Evolutionary conservation across 805 yeast genomes (phyloP).

Genomic region (Teunomyces lycoperdinae): DNA sequence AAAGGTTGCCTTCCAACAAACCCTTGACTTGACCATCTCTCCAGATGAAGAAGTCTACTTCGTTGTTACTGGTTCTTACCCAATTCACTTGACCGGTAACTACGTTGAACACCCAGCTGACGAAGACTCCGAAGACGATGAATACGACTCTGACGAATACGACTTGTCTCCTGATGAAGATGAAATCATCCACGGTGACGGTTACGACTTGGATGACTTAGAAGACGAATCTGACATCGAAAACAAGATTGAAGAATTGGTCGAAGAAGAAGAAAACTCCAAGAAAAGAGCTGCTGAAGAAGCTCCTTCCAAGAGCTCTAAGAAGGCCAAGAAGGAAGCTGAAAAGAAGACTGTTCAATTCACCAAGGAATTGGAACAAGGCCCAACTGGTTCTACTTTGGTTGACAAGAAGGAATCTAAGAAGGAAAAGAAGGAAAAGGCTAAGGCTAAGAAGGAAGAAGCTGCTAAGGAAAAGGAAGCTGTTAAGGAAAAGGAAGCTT

Average conservation of each 20-base stretch:
- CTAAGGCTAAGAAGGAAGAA: constrained; percentile 16
- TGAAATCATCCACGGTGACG: constrained; percentile 55
- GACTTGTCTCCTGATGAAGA: constrained; percentile 78
- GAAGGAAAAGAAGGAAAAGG: constrained; percentile 18
- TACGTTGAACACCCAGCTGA: constrained; percentile 95
- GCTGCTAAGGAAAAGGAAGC: constrained; percentile 20
- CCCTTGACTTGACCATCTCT: constrained; percentile 81
- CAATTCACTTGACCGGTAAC: constrained; percentile 91
- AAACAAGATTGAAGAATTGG: constrained; percentile 70
- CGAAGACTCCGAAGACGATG: constrained; percentile 54
- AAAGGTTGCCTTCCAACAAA: constrained; percentile 79
- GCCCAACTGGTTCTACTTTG: constrained; percentile 65
- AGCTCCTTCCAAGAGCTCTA: constrained; percentile 27
- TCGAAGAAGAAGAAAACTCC: constrained; percentile 52
- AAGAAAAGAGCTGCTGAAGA: constrained; percentile 38
- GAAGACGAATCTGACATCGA: constrained; percentile 71
- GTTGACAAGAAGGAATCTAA: constrained; percentile 24
- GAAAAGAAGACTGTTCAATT: constrained; percentile 80
- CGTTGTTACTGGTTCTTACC: constrained; percentile 94
- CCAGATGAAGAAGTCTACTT: constrained; percentile 94
- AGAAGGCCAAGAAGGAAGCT: constrained; percentile 23
- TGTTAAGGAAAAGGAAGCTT: constrained; percentile 11
- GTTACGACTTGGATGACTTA: constrained; percentile 56
- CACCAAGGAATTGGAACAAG: constrained; percentile 88
- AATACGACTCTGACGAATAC: constrained; percentile 52